Conservation (phyloP, 2,329 filamentous ascomycete genomes). For the Ophioceras dolichostomum region DNA sequence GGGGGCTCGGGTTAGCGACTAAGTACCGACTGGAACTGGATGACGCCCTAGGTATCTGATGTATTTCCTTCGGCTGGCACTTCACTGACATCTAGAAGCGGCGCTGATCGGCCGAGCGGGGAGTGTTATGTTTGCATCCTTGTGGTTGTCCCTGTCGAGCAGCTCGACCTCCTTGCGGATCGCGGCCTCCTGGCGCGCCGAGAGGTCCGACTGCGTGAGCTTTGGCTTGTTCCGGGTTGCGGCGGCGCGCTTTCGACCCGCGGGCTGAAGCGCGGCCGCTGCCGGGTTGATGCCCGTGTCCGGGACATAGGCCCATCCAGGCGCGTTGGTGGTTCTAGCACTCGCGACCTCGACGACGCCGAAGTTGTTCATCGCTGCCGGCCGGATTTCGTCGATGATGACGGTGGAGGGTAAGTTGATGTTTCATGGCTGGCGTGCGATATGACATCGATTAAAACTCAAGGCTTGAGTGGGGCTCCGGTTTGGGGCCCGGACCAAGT, state of each 20-base stretch:
- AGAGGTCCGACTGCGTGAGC: slow-evolving; percentile 50
- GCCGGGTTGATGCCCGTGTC: slow-evolving; percentile 53
- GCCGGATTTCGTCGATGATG: too few relatives aligned
- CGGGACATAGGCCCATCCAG: slow-evolving; percentile 87
- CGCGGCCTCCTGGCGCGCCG: slow-evolving; percentile 72
- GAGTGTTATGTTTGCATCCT: slow-evolving; percentile 60
- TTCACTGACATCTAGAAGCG: too few relatives aligned
- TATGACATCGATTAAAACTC: too few relatives aligned
- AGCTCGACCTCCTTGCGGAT: slow-evolving; percentile 71
- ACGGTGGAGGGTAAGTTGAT: background rate
- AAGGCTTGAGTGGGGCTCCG: too few relatives aligned
- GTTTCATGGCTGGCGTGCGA: too few relatives aligned
- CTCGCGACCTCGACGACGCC: slow-evolving; percentile 76
- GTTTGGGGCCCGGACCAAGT: too few relatives aligned
- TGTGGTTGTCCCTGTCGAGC: slow-evolving; percentile 68
- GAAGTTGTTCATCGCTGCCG: slow-evolving; percentile 45
- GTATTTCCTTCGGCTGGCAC: too few relatives aligned
- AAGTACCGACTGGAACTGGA: too few relatives aligned
- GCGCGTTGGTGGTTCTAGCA: slow-evolving; percentile 54
- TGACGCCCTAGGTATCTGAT: too few relatives aligned
- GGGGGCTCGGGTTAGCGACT: too few relatives aligned
- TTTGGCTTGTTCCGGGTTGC: slow-evolving; percentile 27
- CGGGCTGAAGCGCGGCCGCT: slow-evolving; percentile 31
- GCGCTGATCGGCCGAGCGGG: slow-evolving; percentile 47
- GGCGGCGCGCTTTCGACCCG: slow-evolving; percentile 60